phyloP scores from a whole-genome alignment of 768 basidiomycete genomes.

The Mycena galericulata region DNA sequence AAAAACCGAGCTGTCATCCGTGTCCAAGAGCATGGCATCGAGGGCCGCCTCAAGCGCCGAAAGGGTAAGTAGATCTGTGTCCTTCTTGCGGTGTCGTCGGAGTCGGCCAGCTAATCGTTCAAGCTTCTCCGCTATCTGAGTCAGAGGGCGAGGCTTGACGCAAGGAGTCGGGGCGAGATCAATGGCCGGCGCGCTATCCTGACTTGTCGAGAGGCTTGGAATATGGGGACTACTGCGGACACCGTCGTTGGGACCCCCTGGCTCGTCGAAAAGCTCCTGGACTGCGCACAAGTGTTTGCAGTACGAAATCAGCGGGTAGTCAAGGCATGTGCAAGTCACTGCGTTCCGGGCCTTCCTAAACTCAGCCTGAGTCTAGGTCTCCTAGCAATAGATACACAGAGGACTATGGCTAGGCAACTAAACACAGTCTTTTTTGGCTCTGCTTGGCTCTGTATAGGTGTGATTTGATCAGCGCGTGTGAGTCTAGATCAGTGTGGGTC shows the following conservation, averaged over 20 bases:
- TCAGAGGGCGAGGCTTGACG: neutral
- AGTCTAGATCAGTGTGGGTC: too few relatives aligned
- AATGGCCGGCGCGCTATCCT: too few relatives aligned
- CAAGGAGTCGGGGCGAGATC: neutral
- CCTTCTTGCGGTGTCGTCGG: neutral
- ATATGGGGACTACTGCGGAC: neutral
- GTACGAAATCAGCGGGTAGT: slow-evolving; percentile 31
- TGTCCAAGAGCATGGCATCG: slow-evolving; percentile 9
- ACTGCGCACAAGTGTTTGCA: slow-evolving; percentile 40
- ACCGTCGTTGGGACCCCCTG: neutral
- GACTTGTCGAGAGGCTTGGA: too few relatives aligned
- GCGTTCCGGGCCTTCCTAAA: slow-evolving; percentile 27
- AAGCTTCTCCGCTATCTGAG: slow-evolving; percentile 4
- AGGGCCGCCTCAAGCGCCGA: neutral
- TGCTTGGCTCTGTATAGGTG: too few relatives aligned
- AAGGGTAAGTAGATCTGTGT: neutral
- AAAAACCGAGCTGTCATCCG: neutral
- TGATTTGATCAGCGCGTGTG: too few relatives aligned
- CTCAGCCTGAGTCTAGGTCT: neutral
- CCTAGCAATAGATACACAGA: slow-evolving; percentile 21
- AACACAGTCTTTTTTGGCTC: too few relatives aligned
- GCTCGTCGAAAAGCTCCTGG: slow-evolving; percentile 15
- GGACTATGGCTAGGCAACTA: too few relatives aligned
- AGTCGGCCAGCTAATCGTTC: slow-evolving; percentile 8
- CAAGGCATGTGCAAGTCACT: slow-evolving; percentile 18